These are phyloP conservation scores for Drosera capensis DNA, from an alignment of 148 eudicot genomes.

Conservation along the genomic window DNA sequence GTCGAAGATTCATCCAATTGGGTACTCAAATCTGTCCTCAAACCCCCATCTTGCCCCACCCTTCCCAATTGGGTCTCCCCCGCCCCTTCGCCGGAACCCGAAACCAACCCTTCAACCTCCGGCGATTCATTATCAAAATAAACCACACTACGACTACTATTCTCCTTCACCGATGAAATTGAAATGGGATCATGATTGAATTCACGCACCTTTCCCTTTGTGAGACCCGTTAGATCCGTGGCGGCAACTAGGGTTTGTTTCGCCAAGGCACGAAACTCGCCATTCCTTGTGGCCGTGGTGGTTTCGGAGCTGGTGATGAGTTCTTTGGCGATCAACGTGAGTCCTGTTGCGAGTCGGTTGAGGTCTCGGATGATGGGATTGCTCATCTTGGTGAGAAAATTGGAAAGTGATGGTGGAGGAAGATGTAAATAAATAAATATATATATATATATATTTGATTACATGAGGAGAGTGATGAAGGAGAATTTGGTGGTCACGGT, in stretches of 20 bases:
- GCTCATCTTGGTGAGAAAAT: no score
- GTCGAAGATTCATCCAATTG: no score
- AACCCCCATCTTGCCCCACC: no score
- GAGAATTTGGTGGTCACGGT: no score
- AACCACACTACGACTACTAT: no score
- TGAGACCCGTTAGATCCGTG: slow-evolving; percentile 58
- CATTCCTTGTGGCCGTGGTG: slow-evolving; percentile 6
- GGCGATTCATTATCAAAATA: slow-evolving; percentile 11
- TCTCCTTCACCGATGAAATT: slow-evolving; percentile 2
- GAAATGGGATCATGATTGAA: not conserved
- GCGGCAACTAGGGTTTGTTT: slow-evolving; percentile 34
- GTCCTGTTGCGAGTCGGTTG: slow-evolving; percentile 41
- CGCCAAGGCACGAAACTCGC: slow-evolving; percentile 23
- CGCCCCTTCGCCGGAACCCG: not conserved
- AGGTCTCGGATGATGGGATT: slow-evolving; percentile 30
- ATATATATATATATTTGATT: no score
- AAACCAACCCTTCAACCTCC: not conserved
- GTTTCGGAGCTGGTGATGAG: slow-evolving; percentile 15
- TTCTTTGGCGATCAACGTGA: slow-evolving; percentile 56
- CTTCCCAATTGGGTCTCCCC: not conserved
- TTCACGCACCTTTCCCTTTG: slow-evolving; percentile 41
- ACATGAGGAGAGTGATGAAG: no score
- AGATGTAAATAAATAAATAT: no score
- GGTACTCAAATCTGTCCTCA: no score
- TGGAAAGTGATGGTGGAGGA: no score